phyloP scores from a whole-genome alignment of 257 asterid species.

The Fraxinus pennsylvanica region DNA sequence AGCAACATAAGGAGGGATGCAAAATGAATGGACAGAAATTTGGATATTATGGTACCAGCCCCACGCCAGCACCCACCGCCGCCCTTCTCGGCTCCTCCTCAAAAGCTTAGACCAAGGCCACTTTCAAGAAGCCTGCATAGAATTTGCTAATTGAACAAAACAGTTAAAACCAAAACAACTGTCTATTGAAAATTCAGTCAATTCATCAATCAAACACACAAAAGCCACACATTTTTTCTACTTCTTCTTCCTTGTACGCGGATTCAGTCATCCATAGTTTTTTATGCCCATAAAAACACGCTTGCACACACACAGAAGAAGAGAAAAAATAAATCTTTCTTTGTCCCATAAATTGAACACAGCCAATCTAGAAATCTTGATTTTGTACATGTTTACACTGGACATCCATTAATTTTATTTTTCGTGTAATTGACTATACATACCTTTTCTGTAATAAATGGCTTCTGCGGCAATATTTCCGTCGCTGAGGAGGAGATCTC shows the following conservation, averaged over 20 bases:
- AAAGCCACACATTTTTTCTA: not conserved
- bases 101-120: conserved; percentile 32
- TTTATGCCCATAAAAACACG: not conserved
- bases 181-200: conserved; percentile 37
- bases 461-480: conserved; percentile 85
- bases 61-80: not conserved
- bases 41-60: not conserved
- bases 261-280: conserved; percentile 37
- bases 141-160: conserved; percentile 25
- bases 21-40: conserved; percentile 1
- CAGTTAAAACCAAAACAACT: conserved; percentile 14
- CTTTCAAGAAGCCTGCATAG: conserved; percentile 53
- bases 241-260: conserved; percentile 51
- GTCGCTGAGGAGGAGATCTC: conserved; percentile 82
- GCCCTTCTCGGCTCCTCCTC: not conserved
- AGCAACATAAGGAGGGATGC: not conserved
- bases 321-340: not conserved
- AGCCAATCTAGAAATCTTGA: not conserved
- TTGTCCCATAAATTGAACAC: not conserved
- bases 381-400: conserved; percentile 11
- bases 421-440: not conserved
- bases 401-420: not conserved
- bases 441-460: conserved; percentile 36
- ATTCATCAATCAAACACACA: conserved; percentile 21
- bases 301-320: not conserved